Conservation (phyloP, 176 grass and related monocot species). For the Juncus effusus region DNA sequence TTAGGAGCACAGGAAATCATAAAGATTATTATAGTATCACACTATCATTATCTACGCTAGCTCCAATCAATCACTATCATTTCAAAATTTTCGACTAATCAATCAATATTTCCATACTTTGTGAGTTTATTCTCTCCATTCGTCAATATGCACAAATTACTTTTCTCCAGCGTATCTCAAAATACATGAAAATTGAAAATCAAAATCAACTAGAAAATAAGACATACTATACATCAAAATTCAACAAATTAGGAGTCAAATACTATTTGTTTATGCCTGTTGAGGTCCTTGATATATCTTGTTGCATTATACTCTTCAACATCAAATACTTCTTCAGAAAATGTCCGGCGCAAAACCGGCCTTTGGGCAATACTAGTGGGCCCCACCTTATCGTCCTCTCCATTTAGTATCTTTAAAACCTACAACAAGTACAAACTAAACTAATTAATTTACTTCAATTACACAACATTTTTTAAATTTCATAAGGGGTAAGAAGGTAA, state of each 20-base stretch:
- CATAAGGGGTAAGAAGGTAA: neutral
- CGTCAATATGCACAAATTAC: slow-evolving; percentile 3
- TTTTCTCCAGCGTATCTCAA: neutral
- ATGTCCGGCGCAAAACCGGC: neutral
- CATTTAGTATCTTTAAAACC: slow-evolving; percentile 35
- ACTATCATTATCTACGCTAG: slow-evolving; percentile 4
- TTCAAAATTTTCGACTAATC: neutral
- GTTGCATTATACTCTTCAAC: slow-evolving; percentile 30
- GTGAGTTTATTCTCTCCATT: neutral
- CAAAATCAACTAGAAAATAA: slow-evolving; percentile 10
- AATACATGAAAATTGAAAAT: neutral
- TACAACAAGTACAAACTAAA: slow-evolving; percentile 14
- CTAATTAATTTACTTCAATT: too few species aligned
- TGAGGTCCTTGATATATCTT: slow-evolving; percentile 39
- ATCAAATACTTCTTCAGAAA: slow-evolving; percentile 11
- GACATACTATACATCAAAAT: slow-evolving; percentile 5
- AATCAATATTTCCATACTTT: neutral
- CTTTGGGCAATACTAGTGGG: neutral
- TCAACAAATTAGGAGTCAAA: slow-evolving; percentile 37
- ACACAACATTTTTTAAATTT: neutral
- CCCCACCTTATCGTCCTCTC: neutral
- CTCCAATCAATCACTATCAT: neutral
- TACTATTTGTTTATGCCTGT: slow-evolving; percentile 41
- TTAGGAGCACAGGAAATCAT: too few species aligned
- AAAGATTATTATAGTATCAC: too few species aligned